Evolutionary conservation across 2,329 filamentous ascomycete species (phyloP), one percentile per base, ranked within the genome.

Genomic region (Neonectria punicea): DNA sequence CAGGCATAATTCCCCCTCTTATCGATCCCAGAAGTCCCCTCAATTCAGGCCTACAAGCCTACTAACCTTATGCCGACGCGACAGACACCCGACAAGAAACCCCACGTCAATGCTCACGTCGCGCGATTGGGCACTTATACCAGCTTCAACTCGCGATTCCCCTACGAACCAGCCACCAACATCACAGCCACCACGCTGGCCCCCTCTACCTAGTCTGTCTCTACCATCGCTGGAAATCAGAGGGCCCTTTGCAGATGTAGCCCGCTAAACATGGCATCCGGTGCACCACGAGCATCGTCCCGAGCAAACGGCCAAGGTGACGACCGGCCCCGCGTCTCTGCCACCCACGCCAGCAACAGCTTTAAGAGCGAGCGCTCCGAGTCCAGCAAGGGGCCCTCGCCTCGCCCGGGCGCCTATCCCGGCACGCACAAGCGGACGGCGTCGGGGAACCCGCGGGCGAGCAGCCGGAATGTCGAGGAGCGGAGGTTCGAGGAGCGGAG

Each of bases 371-470:
- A 77, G 53, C 78, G 69, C 64, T 72, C 68, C 63, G 82, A 81
- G 69, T 77, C 78, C 50, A 78, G 79, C 46, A 78, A 80, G 60
- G 69, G 80, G 57, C 68, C 79, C 32, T 80, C 80, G 11, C 73
- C 77, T 49, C 78, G 77, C 64, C 76, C 75, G 11, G 74, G 73
- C 61, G 77, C 61, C 47, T 76, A 78, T 58, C 78, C 80, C 39
- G 79, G 79, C 69, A 80, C 80, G 32, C 76, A 90, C 74, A 89
- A 88, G 78, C 83, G 87, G 59, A 82, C 83, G 18, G 81, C 86
- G 2, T 90, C 89, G 14, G 85, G 85, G 11, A 87, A 87, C 64
- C 84, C 86, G 2, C 82, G 88, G 55, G 80, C 66, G 79, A 76
- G 78, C 18, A 86, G 81, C 74, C 82, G 83, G 69, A 78, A 77